Evolutionary conservation across 306 rosid genomes (phyloP).

Genomic region (Quercus mongolica): DNA sequence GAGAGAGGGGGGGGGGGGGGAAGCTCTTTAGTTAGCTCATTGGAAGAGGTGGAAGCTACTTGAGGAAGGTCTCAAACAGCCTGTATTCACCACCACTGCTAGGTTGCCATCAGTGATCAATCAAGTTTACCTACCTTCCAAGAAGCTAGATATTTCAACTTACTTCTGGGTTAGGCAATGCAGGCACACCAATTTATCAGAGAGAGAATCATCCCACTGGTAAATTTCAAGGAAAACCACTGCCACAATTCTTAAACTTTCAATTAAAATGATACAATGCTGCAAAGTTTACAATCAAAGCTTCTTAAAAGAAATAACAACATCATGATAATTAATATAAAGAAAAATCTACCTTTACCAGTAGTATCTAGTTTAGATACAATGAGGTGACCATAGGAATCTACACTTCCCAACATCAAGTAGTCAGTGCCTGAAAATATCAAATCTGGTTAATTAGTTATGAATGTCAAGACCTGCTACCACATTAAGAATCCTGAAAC

Average conservation of each 20-base stretch:
- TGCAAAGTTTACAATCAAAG: neutral
- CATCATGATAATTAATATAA: constrained; percentile 5
- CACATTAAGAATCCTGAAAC: neutral
- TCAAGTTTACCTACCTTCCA: neutral
- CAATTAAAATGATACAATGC: neutral
- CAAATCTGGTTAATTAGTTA: constrained; percentile 1
- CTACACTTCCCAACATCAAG: constrained; percentile 81
- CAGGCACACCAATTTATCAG: neutral
- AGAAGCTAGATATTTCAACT: neutral
- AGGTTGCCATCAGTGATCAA: neutral
- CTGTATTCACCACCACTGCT: neutral
- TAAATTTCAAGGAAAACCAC: neutral
- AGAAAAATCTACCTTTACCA: constrained; percentile 51
- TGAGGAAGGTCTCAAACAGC: neutral
- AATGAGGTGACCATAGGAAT: constrained; percentile 81
- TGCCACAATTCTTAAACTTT: neutral
- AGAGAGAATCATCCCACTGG: neutral
- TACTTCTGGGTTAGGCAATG: neutral
- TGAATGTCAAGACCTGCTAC: constrained; percentile 6
- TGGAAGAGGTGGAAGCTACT: neutral
- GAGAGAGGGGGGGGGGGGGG: no score
- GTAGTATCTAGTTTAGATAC: constrained; percentile 72
- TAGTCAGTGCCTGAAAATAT: constrained; percentile 52
- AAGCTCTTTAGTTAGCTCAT: neutral
- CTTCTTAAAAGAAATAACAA: constrained; percentile 2